A percentile compares a stretch with the other conserved stretches of the same genome.
Evolutionary conservation across 805 yeast genomes (phyloP).

Genomic region (Candida railenensis): DNA sequence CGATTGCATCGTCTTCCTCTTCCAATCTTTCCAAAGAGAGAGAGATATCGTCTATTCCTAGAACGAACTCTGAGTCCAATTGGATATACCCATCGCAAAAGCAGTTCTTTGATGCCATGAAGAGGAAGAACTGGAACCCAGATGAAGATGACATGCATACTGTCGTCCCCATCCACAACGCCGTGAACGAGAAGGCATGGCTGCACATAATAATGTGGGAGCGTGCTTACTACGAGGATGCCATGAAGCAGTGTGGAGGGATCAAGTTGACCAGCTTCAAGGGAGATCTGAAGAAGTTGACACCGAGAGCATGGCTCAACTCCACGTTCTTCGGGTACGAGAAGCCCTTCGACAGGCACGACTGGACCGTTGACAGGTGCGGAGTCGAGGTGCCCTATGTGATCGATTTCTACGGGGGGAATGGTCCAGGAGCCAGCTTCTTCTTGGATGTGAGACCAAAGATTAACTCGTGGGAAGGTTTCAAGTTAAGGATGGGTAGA

Average conservation of each 20-base stretch:
- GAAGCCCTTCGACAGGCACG: conserved; percentile 93
- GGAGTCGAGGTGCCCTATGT: conserved; percentile 85
- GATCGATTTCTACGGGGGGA: conserved; percentile 78
- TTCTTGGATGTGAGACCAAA: conserved; percentile 92
- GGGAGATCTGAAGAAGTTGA: conserved; percentile 81
- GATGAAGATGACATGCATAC: conserved; percentile 78
- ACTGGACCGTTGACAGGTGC: conserved; percentile 86
- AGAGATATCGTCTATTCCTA: conserved; percentile 78
- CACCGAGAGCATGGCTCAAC: conserved; percentile 80
- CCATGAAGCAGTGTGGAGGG: conserved; percentile 65
- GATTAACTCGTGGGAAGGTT: conserved; percentile 76
- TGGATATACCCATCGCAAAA: conserved; percentile 97
- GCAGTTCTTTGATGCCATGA: conserved; percentile 93
- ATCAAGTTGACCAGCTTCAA: conserved; percentile 80
- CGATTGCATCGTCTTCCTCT: conserved; percentile 9
- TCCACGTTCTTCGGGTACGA: conserved; percentile 66
- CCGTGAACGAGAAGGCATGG: conserved; percentile 95
- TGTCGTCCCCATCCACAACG: conserved; percentile 91
- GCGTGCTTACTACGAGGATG: conserved; percentile 48
- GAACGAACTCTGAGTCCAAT: conserved; percentile 59
- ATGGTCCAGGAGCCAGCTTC: conserved; percentile 54
- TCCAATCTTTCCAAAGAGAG: conserved; percentile 64
- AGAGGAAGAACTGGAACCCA: conserved; percentile 86
- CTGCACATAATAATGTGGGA: conserved; percentile 83
- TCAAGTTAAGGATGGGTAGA: conserved; percentile 61